Base-by-base conservation (phyloP, 2,329 filamentous ascomycete species). In the Aspergillus glaucus region DNA sequence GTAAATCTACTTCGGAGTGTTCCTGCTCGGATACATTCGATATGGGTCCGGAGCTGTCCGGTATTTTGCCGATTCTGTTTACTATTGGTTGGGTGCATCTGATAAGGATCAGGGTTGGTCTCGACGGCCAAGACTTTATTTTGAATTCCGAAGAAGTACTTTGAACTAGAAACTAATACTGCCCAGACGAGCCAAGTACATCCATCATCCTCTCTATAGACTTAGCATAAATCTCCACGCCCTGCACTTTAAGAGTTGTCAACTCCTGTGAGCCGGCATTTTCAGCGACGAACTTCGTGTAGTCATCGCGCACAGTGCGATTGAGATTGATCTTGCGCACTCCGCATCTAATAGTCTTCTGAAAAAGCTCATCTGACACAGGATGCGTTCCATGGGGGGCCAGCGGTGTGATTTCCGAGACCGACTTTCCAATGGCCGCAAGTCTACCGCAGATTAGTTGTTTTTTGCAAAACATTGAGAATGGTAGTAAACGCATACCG, bases 251-350 rank as follows among this genome's bases (percentile, higher is more conserved):
- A 2, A 56, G 48, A 2, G 22, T 9, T 1, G 54, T 56, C 30
- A 55, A 42, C 26, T 56, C 54, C n/a, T 55, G 15, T 5, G 8
- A 17, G 5, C 45, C 48, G 3, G 54, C 45, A 14, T 50, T 55
- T 24, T 50, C 42, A 15, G 49, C 50, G 1, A 56, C 50, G 50
- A 57, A 61, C 15, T 50, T 44, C 1, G 50, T 56, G 45, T 62
- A 62, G 8, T 55, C 54, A 46, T 61, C 55, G 3, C 60, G 49
- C n/a, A 61, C 59, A 3, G 52, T 60, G 4, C 57, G 48, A 21
- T 62, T 62, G 3, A 58, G 26, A 19, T 61, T 62, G 46, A 61
- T 49, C 46, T 62, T 62, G 14, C 50, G 44, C 5, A 61, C 51
- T 8, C 60, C 57, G 10, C 50, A 50, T 12, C 24, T 34, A 9